Percentiles rank a stretch among this genome's conserved stretches.
These are phyloP conservation scores for Dactylellina parvicollis DNA, from an alignment of 2,329 filamentous ascomycete species.

Conservation along the genomic window DNA sequence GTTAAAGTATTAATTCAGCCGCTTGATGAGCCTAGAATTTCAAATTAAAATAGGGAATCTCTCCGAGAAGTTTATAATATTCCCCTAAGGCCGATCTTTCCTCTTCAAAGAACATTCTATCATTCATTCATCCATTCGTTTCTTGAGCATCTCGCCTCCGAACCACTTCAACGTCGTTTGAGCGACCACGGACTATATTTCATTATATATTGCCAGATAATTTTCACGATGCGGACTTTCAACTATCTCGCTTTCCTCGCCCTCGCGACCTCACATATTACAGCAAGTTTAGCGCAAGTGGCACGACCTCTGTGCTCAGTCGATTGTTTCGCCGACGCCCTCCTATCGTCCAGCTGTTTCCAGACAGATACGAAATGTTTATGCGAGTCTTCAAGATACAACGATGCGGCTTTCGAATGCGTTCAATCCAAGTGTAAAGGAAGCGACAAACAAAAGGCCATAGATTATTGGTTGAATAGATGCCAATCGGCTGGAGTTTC, in stretches of 20 bases:
- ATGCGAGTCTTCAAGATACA: slow-evolving; percentile 8
- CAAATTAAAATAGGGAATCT: too few species aligned
- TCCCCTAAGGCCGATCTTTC: too few species aligned
- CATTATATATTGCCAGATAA: too few species aligned
- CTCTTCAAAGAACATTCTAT: too few species aligned
- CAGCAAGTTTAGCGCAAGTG: not conserved
- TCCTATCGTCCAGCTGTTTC: slow-evolving; percentile 12
- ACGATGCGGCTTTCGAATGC: slow-evolving; percentile 5
- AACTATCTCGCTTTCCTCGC: not conserved
- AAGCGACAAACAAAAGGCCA: not conserved
- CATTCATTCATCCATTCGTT: too few species aligned
- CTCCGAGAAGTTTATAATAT: too few species aligned
- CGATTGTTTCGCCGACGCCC: slow-evolving; percentile 2
- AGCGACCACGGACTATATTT: too few species aligned
- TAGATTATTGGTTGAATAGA: slow-evolving; percentile 1
- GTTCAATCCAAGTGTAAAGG: not conserved
- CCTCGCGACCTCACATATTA: not conserved
- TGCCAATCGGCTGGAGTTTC: not conserved
- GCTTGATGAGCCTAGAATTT: too few species aligned
- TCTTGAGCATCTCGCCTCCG: too few species aligned
- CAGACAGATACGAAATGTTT: slow-evolving; percentile 11
- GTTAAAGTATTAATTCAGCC: too few species aligned
- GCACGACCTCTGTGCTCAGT: slow-evolving; percentile 6
- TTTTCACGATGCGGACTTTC: too few species aligned
- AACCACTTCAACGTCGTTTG: too few species aligned